Evolutionary conservation across 2,329 filamentous ascomycete species (phyloP).

Genomic region (Cladosporium velox): DNA sequence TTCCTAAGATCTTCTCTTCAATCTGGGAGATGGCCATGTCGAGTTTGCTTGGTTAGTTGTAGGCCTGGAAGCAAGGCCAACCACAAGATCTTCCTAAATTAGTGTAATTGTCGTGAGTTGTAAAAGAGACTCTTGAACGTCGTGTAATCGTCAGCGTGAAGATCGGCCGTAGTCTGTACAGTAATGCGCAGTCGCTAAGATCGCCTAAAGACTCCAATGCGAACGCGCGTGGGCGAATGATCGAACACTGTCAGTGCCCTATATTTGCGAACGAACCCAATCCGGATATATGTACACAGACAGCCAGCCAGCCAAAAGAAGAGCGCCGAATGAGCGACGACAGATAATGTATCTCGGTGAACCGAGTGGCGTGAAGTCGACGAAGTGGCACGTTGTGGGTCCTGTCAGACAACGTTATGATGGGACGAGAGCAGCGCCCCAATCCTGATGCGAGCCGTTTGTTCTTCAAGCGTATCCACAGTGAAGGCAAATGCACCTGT

Average conservation of each 20-base stretch:
- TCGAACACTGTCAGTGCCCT: background rate
- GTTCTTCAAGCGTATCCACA: slow-evolving; percentile 14
- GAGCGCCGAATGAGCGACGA: slow-evolving; percentile 4
- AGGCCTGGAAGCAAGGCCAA: background rate
- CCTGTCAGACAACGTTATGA: background rate
- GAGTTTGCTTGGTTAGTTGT: slow-evolving; percentile 24
- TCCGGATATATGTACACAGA: slow-evolving; percentile 14
- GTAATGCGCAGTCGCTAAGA: slow-evolving; percentile 2
- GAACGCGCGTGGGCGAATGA: background rate
- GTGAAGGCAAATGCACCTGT: slow-evolving; percentile 2
- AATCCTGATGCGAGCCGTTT: slow-evolving; percentile 17
- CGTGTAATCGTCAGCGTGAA: slow-evolving; percentile 16
- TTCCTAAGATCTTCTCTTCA: slow-evolving; percentile 94
- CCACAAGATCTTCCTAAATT: background rate
- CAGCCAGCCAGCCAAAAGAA: slow-evolving; percentile 1
- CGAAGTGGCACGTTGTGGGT: background rate
- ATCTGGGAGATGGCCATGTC: slow-evolving; percentile 93
- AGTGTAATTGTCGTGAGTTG: background rate
- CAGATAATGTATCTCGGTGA: background rate
- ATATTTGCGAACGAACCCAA: background rate
- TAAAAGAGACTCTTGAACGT: background rate
- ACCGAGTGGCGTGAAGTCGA: background rate
- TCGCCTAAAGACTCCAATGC: background rate
- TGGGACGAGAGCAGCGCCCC: slow-evolving; percentile 3
- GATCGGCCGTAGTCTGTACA: background rate